Percentiles rank a stretch among this genome's conserved stretches.
Evolutionary conservation across 1,284 basidiomycete species (phyloP).

Genomic region (Apiotrichum akiyoshidainum): DNA sequence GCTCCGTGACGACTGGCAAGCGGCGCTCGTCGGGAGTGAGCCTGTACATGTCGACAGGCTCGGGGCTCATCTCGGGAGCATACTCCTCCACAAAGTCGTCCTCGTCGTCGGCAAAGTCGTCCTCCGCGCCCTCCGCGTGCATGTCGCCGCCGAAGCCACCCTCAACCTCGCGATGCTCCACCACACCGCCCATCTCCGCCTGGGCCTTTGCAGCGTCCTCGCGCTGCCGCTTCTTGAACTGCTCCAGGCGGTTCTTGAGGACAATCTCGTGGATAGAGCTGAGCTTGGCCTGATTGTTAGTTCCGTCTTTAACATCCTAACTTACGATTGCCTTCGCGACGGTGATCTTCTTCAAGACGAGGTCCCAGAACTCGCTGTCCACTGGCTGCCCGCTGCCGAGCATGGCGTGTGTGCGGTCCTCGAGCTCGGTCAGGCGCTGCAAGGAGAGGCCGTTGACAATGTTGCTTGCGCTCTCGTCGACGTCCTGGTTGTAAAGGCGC

Average conservation of each 20-base stretch:
- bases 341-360: slow-evolving; percentile 82
- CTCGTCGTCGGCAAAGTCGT: slow-evolving; percentile 52
- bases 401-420: slow-evolving; percentile 82
- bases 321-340: slow-evolving; percentile 96
- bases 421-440: slow-evolving; percentile 76
- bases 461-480: slow-evolving; percentile 37
- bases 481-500: slow-evolving; percentile 36
- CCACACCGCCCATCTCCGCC: slow-evolving; percentile 79
- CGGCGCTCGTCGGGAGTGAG: slow-evolving; percentile 72
- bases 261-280: slow-evolving; percentile 92
- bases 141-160: slow-evolving; percentile 51
- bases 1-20: slow-evolving; percentile 68
- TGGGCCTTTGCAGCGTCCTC: slow-evolving; percentile 91
- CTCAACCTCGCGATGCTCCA: slow-evolving; percentile 47
- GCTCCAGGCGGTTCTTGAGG: slow-evolving; percentile 89
- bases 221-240: slow-evolving; percentile 88
- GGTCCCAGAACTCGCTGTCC: slow-evolving; percentile 98
- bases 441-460: slow-evolving; percentile 57
- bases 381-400: slow-evolving; percentile 87
- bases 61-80: slow-evolving; percentile 76
- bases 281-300: slow-evolving; percentile 69
- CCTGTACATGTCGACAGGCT: slow-evolving; percentile 64
- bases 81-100: slow-evolving; percentile 63
- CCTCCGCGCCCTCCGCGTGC: slow-evolving; percentile 49
- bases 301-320: slow-evolving; percentile 5